phyloP scores from a whole-genome alignment of 345 rosid genomes.

The Salix udensis region DNA sequence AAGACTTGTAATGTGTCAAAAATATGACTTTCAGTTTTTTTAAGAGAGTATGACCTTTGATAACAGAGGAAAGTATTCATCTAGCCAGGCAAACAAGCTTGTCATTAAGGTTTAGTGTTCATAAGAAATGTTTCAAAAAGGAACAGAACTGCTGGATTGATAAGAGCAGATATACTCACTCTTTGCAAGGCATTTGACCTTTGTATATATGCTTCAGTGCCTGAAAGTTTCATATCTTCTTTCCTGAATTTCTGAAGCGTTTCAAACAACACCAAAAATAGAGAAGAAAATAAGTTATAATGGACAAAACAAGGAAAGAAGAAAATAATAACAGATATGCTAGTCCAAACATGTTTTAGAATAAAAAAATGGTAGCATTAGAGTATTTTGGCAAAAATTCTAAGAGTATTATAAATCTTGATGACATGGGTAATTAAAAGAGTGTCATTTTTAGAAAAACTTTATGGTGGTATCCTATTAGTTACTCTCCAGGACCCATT shows the following conservation, averaged over 20 bases:
- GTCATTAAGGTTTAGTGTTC: not conserved
- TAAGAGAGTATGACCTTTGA: not conserved
- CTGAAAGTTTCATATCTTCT: slow-evolving; percentile 81
- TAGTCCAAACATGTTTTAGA: not conserved
- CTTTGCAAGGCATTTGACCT: slow-evolving; percentile 74
- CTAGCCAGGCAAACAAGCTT: not conserved
- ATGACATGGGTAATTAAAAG: too few species aligned
- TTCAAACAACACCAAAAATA: not conserved
- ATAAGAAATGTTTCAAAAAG: not conserved
- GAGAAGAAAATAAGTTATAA: not conserved
- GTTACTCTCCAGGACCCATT: too few species aligned
- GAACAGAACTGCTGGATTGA: not conserved
- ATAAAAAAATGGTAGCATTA: not conserved
- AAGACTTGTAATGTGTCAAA: not conserved
- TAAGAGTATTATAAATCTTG: too few species aligned
- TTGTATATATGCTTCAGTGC: slow-evolving; percentile 77
- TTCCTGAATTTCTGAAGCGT: slow-evolving; percentile 80
- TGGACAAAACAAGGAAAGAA: not conserved
- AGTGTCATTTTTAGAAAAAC: too few species aligned
- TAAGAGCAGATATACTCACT: slow-evolving; percentile 39
- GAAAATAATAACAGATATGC: not conserved
- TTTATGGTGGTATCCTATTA: too few species aligned
- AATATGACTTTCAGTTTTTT: not conserved
- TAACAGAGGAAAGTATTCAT: not conserved
- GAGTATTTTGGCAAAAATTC: not conserved